Evolutionary conservation across 352 stramenopile genomes (phyloP), one percentile per base, ranked within the genome.

Genomic region (Pythium scleroteichum): DNA sequence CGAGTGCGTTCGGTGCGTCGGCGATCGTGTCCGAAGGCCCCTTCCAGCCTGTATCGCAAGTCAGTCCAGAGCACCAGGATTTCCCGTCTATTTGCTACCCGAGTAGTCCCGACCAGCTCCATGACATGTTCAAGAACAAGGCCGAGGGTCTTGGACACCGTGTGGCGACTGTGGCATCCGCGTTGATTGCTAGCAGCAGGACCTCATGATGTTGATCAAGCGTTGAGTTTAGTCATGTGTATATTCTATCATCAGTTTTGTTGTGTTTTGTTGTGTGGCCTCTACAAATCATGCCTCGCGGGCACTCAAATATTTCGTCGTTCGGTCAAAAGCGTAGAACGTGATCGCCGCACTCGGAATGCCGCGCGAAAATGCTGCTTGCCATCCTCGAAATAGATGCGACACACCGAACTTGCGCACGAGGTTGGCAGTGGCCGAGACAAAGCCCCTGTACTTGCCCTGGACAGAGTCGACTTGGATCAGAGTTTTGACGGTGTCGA

Each of bases 401-500:
- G 72, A 71, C 16, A 74, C 61, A 38, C 82, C 84, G 50, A 80
- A 69, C 45, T 88, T 72, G 2, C 72, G 76, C 17, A 91, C 71
- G 20, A 93, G 62, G 5, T 47, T 68, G 16, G 60, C 19, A 7
- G 75, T 73, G 17, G 64, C 79, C 0, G 63, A 32, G 0, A 89
- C 27, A 45, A 90, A 66, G 0, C 78, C 79, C 16, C 67, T 79
- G 60, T 79, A 77, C 39, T 78, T 71, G 46, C 71, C 69, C 8
- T 67, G 44, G 19, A 62, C 65, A 8, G 72, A 66, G 55, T 90
- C 75, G 3, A 88, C 82, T 73, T 94, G 85, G 41, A 91, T 92
- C 16, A 94, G 71, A 42, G 85, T 88, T 69, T 94, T 92, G 78
- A 94, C 64, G 12, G 77, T 92, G 68, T 95, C 84, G 54, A 96